Conservation (phyloP, 1,284 basidiomycete genomes). For the Trichosporon inkin region DNA sequence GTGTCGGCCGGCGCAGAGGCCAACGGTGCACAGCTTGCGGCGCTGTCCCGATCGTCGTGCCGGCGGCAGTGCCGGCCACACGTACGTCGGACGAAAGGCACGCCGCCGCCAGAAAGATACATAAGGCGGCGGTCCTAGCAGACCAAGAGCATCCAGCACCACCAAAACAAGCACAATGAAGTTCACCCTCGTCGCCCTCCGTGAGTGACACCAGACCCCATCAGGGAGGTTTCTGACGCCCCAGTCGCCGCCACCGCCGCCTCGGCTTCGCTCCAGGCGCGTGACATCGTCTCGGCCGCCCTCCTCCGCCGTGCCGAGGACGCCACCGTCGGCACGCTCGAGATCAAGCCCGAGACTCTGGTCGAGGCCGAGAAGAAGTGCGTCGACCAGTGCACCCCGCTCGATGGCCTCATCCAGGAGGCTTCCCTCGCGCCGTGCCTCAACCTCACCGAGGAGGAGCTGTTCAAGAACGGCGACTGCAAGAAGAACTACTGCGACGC, state of each 20-base stretch:
- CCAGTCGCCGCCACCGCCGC: neutral
- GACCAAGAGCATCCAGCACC: neutral
- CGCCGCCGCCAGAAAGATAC: neutral
- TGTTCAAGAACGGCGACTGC: neutral
- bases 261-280: neutral
- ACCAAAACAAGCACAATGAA: slow-evolving; percentile 6
- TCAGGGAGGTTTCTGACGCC: too few species aligned
- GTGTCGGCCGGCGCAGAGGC: too few species aligned
- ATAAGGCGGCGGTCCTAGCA: neutral
- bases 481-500: neutral
- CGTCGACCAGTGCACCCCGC: neutral
- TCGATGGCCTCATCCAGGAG: neutral
- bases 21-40: neutral
- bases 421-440: neutral
- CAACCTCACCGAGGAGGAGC: neutral
- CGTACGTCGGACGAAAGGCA: neutral
- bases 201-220: neutral
- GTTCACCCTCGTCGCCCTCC: neutral
- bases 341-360: neutral
- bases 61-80: neutral
- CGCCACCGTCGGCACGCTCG: neutral
- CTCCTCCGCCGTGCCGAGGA: neutral
- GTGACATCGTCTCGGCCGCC: neutral
- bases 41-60: neutral
- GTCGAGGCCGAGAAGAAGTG: neutral